These are phyloP conservation scores for Bryoglossum gracile DNA, from an alignment of 495 filamentous ascomycete genomes.

Conservation along the genomic window DNA sequence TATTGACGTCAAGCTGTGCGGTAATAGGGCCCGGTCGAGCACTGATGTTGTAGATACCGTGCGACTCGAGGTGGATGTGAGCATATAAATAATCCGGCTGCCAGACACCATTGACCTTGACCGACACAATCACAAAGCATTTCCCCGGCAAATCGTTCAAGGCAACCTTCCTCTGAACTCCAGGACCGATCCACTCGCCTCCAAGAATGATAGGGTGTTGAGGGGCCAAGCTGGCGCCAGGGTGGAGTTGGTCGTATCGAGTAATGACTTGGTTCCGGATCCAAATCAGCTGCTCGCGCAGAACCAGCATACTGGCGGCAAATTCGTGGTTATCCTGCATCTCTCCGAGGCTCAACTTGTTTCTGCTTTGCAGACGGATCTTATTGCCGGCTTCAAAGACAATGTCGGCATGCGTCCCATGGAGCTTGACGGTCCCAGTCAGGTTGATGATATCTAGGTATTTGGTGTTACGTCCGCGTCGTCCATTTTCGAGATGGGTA, in stretches of 20 bases:
- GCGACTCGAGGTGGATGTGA: slow-evolving; percentile 20
- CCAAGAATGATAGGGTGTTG: slow-evolving; percentile 25
- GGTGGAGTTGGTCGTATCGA: slow-evolving; percentile 23
- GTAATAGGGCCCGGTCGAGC: slow-evolving; percentile 26
- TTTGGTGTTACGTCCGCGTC: too few species aligned
- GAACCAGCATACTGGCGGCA: slow-evolving; percentile 3
- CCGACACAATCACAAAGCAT: slow-evolving; percentile 29
- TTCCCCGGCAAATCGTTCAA: slow-evolving; percentile 19
- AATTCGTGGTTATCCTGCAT: slow-evolving; percentile 25
- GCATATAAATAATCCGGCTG: slow-evolving; percentile 22
- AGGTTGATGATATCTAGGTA: slow-evolving; percentile 14
- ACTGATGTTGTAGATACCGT: slow-evolving; percentile 30
- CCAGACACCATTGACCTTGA: slow-evolving; percentile 27
- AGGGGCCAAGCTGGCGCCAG: slow-evolving; percentile 6
- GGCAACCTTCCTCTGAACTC: slow-evolving; percentile 30
- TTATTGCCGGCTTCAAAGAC: slow-evolving; percentile 24
- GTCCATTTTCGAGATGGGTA: not conserved
- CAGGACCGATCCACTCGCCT: slow-evolving; percentile 32
- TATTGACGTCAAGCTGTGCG: slow-evolving; percentile 15
- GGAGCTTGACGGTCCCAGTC: slow-evolving; percentile 31
- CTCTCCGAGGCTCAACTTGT: slow-evolving; percentile 11
- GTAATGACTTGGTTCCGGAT: slow-evolving; percentile 7
- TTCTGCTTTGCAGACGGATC: slow-evolving; percentile 27
- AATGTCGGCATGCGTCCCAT: slow-evolving; percentile 31
- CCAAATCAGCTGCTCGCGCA: slow-evolving; percentile 5